Evolutionary conservation across 2,329 filamentous ascomycete species (phyloP).

Genomic region (Aureobasidium subglaciale): DNA sequence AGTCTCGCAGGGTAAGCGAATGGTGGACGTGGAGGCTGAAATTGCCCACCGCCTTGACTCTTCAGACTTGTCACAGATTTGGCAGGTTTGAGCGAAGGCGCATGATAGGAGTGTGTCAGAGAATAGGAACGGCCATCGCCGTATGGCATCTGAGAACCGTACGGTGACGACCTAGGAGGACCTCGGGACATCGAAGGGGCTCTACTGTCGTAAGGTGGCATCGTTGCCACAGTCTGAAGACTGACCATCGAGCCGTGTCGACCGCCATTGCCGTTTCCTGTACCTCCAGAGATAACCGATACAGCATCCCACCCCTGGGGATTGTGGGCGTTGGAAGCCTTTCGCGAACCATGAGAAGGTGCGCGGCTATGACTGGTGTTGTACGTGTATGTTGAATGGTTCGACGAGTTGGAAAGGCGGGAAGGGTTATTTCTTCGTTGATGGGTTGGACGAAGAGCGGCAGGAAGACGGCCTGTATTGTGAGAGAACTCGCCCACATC

Average conservation of each 20-base stretch:
- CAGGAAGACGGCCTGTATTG: conserved; percentile 32
- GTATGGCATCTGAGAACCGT: conserved; percentile 14
- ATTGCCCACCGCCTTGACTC: conserved; percentile 31
- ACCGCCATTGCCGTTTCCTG: background rate
- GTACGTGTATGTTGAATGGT: conserved; percentile 24
- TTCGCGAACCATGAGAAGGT: conserved; percentile 35
- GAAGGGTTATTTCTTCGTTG: conserved; percentile 30
- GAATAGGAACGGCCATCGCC: conserved; percentile 38
- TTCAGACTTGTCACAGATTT: conserved; percentile 39
- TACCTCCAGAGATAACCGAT: conserved; percentile 30
- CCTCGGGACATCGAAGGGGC: conserved; percentile 20
- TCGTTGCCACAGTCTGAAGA: conserved; percentile 36
- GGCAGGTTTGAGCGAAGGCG: conserved; percentile 11
- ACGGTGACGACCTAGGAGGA: conserved; percentile 5
- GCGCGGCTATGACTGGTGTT: conserved; percentile 25
- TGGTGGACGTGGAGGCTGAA: conserved; percentile 30
- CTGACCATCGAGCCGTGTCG: conserved; percentile 32
- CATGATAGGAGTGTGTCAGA: conserved; percentile 29
- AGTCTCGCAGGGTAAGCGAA: conserved; percentile 37
- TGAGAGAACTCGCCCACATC: conserved; percentile 36
- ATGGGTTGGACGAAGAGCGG: conserved; percentile 29
- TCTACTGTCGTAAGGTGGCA: conserved; percentile 35
- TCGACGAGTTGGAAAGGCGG: conserved; percentile 35
- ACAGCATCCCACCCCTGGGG: conserved; percentile 32
- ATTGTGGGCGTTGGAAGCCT: conserved; percentile 31